Evolutionary conservation across 257 asterid genomes (phyloP).

Genomic region (Nicotiana knightiana): DNA sequence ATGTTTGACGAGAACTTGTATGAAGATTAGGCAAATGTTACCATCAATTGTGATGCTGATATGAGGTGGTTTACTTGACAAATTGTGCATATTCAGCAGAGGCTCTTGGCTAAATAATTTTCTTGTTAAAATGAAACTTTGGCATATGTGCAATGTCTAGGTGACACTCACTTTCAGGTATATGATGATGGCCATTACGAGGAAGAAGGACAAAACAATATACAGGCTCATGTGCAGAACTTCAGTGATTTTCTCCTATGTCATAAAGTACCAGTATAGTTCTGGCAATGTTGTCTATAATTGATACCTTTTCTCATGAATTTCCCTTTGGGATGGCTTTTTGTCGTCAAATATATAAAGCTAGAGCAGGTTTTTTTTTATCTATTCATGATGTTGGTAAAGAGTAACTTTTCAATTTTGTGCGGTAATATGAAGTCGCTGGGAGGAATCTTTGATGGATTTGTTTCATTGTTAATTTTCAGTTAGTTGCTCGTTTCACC

Average conservation of each 20-base stretch:
- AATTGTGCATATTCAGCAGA: not conserved
- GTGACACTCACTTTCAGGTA: constrained; percentile 94
- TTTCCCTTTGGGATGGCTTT: too few species aligned
- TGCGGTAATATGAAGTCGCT: not conserved
- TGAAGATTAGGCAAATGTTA: too few species aligned
- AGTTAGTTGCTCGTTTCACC: too few species aligned
- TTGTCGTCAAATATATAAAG: not conserved
- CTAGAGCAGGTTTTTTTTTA: not conserved
- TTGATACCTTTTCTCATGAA: too few species aligned
- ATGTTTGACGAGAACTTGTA: too few species aligned
- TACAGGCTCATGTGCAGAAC: constrained; percentile 49
- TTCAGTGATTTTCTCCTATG: constrained; percentile 56
- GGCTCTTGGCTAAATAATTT: not conserved
- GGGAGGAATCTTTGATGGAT: not conserved
- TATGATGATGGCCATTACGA: constrained; percentile 91
- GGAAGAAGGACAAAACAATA: constrained; percentile 66
- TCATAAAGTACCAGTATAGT: too few species aligned
- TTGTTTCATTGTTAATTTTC: too few species aligned
- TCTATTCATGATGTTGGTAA: too few species aligned
- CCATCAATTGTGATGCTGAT: not conserved
- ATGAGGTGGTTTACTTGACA: not conserved
- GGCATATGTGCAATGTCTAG: constrained; percentile 90
- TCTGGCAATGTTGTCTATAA: constrained; percentile 46
- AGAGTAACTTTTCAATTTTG: not conserved
- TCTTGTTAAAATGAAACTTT: constrained; percentile 27